Evolutionary conservation across 345 rosid species (phyloP), one percentile per base, ranked within the genome.

Genomic region (Jatropha curcas): DNA sequence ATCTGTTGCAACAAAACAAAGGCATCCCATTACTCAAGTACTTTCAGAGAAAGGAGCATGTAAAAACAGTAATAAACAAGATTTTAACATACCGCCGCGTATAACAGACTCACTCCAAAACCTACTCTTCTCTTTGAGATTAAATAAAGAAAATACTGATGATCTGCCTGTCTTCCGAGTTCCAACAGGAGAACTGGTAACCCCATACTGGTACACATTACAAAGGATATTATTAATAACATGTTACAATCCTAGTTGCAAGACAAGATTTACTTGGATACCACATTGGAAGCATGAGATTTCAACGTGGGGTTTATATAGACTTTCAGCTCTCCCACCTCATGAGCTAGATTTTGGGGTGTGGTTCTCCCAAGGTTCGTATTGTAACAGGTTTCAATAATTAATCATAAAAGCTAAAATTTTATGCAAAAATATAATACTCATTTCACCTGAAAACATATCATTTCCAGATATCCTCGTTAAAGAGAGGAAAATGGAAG

Each of bases 31-130:
- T 48, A 16, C 20, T 48, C n/a, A n/a, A 31, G 37, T 20, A 58
- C 51, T 6, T 50, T 67, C 27, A 24, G 53, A 14, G 53, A 48
- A 69, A 67, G 20, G 9, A 64, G 16, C 53, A 37, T 7, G 50
- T 19, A 14, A 20, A 70, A 34, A n/a, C 10, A 39, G 55, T 24
- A 37, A 17, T 3, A 52, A 37, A 14, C 10, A 52, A 0, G 34
- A 65, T 11, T 1, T 45, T 24, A 30, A 62, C 82, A 35, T 84
- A 79, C 97, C 92, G 22, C 75, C 79, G 48, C 88, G 97, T 55
- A 95, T 81, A 53, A 92, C 92, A 77, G 92, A 74, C 83, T 95
- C 98, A 64, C 91, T 92, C 99, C 99, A 95, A 76, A 88, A 95
- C 79, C 85, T 86, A 84, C 94, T 95, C 84, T 82, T 89, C 27